Evolutionary conservation across 345 rosid species (phyloP).

Genomic region (Carallia brachiata): DNA sequence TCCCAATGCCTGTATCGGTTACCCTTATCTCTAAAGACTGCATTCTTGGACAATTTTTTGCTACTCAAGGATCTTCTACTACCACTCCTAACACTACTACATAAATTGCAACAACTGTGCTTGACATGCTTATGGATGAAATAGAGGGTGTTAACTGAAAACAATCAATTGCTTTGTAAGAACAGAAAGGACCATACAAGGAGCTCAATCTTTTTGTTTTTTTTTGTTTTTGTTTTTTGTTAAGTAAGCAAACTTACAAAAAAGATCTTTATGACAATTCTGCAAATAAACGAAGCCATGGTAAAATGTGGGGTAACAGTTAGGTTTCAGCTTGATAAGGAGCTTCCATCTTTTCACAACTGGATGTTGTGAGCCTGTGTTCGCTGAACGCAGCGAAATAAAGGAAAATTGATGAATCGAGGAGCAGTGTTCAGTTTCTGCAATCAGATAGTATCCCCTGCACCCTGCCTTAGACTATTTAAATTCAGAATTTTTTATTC

Average conservation of each 20-base stretch:
- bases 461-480: not conserved
- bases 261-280: not conserved
- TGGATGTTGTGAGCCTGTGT: not conserved
- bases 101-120: not conserved
- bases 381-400: not conserved
- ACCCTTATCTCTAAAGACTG: no score
- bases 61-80: not conserved
- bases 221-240: not conserved
- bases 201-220: not conserved
- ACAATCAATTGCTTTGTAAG: not conserved
- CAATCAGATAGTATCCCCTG: not conserved
- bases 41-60: not conserved
- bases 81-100: not conserved
- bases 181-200: not conserved
- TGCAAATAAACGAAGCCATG: not conserved
- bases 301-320: not conserved
- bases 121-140: not conserved
- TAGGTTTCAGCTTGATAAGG: not conserved
- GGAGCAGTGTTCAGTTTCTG: constrained; percentile 8
- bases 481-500: not conserved
- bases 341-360: not conserved
- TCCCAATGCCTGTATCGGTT: no score
- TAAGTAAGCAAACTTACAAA: not conserved
- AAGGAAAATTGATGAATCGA: not conserved
- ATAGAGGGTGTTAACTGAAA: not conserved